These are phyloP conservation scores for Zopfochytrium polystomum DNA, from an alignment of 371 early-diverging fungal genomes.

Conservation along the genomic window DNA sequence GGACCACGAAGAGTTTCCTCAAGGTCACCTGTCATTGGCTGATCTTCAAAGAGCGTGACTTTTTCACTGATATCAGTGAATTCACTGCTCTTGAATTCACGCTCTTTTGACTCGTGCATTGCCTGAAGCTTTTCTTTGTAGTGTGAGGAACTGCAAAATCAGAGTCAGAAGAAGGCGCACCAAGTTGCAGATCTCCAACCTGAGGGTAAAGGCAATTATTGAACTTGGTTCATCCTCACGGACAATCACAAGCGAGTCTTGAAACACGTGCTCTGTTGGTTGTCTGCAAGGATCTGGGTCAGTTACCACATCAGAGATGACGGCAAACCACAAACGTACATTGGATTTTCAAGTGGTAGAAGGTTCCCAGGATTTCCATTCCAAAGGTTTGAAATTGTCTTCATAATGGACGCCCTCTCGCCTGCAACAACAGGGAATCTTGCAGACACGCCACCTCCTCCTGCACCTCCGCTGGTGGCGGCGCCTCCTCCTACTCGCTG, in stretches of 20 bases:
- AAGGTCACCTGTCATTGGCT: constrained; percentile 19
- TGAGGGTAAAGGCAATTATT: constrained; percentile 38
- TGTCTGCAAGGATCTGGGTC: constrained; percentile 2
- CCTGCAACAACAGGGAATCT: constrained; percentile 13
- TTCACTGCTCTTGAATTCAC: constrained; percentile 4
- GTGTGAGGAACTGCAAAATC: constrained; percentile 10
- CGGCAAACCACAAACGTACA: constrained; percentile 7
- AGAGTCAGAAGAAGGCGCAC: neutral
- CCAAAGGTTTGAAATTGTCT: constrained; percentile 72
- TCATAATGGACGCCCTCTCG: constrained; percentile 63
- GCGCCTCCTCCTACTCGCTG: too few species aligned
- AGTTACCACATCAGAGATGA: too few species aligned
- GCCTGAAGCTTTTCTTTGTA: neutral
- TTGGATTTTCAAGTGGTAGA: constrained; percentile 50
- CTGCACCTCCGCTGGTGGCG: too few species aligned
- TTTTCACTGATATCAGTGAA: neutral
- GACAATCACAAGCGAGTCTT: constrained; percentile 74
- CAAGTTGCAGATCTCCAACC: constrained; percentile 12
- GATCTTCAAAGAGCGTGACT: neutral
- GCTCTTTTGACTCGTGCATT: constrained; percentile 1
- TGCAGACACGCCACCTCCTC: too few species aligned
- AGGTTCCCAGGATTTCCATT: constrained; percentile 63
- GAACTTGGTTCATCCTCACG: constrained; percentile 61
- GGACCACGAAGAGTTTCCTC: constrained; percentile 65
- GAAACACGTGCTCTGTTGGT: constrained; percentile 62